Percentiles rank a stretch among this genome's conserved stretches.
Conservation (phyloP, 345 rosid genomes). For the Gossypium turneri region DNA sequence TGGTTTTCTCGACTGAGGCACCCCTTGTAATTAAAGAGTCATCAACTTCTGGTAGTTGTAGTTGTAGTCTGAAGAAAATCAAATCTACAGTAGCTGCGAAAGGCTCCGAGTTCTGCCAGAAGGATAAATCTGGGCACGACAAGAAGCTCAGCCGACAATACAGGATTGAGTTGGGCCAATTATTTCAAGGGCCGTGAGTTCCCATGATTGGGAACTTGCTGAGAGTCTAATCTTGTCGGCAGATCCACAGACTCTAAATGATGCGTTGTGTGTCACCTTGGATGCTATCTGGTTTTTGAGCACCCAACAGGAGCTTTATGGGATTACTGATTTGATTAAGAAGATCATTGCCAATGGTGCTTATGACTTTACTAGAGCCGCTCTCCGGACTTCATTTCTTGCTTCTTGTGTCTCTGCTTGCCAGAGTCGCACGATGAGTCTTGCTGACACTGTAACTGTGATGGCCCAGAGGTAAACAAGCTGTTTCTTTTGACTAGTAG, state of each 20-base stretch:
- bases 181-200: slow-evolving; percentile 78
- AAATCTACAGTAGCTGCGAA: slow-evolving; percentile 23
- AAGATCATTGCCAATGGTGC: slow-evolving; percentile 79
- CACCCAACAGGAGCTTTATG: slow-evolving; percentile 58
- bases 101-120: slow-evolving; percentile 37
- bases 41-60: slow-evolving; percentile 36
- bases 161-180: slow-evolving; percentile 68
- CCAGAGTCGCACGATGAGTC: slow-evolving; percentile 76
- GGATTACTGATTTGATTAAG: slow-evolving; percentile 65
- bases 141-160: slow-evolving; percentile 70
- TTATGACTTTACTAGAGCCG: slow-evolving; percentile 93
- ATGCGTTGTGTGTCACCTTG: slow-evolving; percentile 75
- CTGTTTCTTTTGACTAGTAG: neutral
- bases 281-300: slow-evolving; percentile 93
- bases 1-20: slow-evolving; percentile 61
- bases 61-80: slow-evolving; percentile 41
- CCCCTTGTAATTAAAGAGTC: slow-evolving; percentile 46
- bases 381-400: slow-evolving; percentile 89
- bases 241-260: slow-evolving; percentile 82
- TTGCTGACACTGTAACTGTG: slow-evolving; percentile 78
- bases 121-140: slow-evolving; percentile 43
- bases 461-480: slow-evolving; percentile 82
- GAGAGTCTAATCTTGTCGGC: slow-evolving; percentile 67
- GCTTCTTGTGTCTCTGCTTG: slow-evolving; percentile 97
- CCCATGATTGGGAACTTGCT: slow-evolving; percentile 84